Base-by-base conservation (phyloP, 1,284 basidiomycete genomes). In the Melanopsichium pennsylvanicum region DNA sequence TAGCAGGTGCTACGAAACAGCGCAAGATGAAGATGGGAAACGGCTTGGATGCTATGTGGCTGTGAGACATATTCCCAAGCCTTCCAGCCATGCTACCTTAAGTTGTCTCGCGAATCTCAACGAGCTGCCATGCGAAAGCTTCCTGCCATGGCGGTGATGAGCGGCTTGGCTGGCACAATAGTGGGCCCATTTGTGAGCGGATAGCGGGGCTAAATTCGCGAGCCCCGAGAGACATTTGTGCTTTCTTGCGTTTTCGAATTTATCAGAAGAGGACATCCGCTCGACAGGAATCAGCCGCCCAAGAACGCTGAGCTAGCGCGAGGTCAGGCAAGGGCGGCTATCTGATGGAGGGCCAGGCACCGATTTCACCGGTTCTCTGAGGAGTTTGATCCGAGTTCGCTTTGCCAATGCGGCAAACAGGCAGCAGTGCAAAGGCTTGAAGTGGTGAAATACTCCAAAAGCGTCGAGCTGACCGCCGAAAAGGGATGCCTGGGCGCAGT, bases 191-290 rank as follows among this genome's bases (percentile, higher is more conserved):
- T 13, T 13, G 33, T 27, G n/a, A 49, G 49, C 45, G 45, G 45
- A 29, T 47, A 38, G 50, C 50, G 41, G 50, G 50, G 50, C 50
- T 52, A 42, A 52, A 52, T 21, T 33, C 22, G 35, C 25, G 22
- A 42, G 23, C 29, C 42, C 48, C 39, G 48, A 33, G 18, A 50
- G 39, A 42, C 39, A 42, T 50, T 50, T 50, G 34, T 34, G 41
- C 15, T 22, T 27, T 45, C 36, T 35, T 35, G 15, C 16, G 25
- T 35, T n/a, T n/a, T n/a, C n/a, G n/a, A n/a, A n/a, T n/a, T n/a
- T n/a, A n/a, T n/a, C n/a, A n/a, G n/a, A n/a, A n/a, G n/a, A n/a
- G n/a, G 42, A 21, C 15, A 44, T 21, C 42, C n/a, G 13, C 41
- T 29, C 27, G 27, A 29, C 27, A 29, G 7, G 27, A n/a, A n/a